Evolutionary conservation across 768 basidiomycete species (phyloP).

Genomic region (Agaricus blazei): DNA sequence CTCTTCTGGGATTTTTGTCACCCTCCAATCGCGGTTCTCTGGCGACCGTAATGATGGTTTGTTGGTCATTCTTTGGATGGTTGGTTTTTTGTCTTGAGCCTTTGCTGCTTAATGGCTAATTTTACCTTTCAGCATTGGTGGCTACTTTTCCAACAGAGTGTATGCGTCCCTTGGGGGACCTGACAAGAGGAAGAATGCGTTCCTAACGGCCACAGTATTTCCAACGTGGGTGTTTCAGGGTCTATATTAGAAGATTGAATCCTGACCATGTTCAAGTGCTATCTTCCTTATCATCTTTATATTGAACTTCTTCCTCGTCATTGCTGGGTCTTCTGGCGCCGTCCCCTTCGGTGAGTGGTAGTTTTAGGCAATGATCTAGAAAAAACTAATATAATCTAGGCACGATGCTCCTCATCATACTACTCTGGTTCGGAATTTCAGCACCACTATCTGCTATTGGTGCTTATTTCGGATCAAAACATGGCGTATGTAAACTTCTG

Average conservation of each 20-base stretch:
- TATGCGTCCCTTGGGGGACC: constrained; percentile 78
- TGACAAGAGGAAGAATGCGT: constrained; percentile 75
- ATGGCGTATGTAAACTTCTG: constrained; percentile 57
- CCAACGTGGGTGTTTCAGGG: constrained; percentile 58
- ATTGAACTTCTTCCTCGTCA: constrained; percentile 86
- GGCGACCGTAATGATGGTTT: constrained; percentile 90
- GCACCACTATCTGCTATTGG: constrained; percentile 86
- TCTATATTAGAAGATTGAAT: background rate
- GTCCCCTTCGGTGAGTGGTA: constrained; percentile 80
- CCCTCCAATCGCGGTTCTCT: constrained; percentile 94
- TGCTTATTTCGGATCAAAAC: constrained; percentile 79
- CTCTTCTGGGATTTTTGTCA: constrained; percentile 87
- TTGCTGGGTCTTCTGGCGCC: constrained; percentile 86
- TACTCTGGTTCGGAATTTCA: constrained; percentile 93
- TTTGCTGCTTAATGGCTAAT: background rate
- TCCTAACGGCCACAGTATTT: constrained; percentile 82
- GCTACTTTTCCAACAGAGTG: constrained; percentile 81
- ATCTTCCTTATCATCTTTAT: constrained; percentile 85
- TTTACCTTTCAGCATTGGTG: constrained; percentile 56
- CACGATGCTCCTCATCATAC: constrained; percentile 78
- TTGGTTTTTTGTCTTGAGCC: constrained; percentile 22
- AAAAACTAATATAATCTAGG: constrained; percentile 32
- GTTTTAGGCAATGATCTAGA: background rate
- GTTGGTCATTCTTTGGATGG: constrained; percentile 93
- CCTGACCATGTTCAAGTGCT: constrained; percentile 36